phyloP scores from a whole-genome alignment of 73 alveolate species.

The Paramecium sonneborni region DNA sequence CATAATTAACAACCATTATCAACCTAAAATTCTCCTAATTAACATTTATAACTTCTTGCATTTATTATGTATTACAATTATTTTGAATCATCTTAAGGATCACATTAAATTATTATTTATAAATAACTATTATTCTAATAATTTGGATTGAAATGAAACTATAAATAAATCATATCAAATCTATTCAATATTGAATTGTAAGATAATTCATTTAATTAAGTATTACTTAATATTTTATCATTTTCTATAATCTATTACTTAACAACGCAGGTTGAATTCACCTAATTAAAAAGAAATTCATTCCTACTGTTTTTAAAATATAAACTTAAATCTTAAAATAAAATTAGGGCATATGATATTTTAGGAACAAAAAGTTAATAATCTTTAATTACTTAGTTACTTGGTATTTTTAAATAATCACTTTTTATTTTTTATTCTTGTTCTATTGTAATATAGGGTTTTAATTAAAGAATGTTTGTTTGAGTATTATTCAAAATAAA shows the following conservation, averaged over 20 bases:
- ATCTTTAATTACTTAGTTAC: neutral
- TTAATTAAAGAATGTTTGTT: neutral
- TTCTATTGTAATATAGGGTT: neutral
- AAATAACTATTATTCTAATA: neutral
- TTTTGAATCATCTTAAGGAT: neutral
- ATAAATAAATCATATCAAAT: neutral
- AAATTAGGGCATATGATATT: neutral
- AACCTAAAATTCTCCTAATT: neutral
- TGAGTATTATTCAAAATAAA: neutral
- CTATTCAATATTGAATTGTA: neutral
- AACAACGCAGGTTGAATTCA: neutral
- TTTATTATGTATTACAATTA: no score
- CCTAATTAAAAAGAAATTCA: neutral
- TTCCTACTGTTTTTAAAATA: neutral
- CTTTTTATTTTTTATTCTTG: neutral
- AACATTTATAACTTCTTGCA: neutral
- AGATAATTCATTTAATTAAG: no score
- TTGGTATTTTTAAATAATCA: neutral
- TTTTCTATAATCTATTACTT: no score
- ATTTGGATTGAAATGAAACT: neutral
- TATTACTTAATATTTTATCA: no score
- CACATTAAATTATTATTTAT: neutral
- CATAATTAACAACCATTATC: neutral
- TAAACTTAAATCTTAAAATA: neutral
- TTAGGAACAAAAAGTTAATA: neutral